Conservation (phyloP, 2,329 filamentous ascomycete genomes). For the Penicillium decumbens region DNA sequence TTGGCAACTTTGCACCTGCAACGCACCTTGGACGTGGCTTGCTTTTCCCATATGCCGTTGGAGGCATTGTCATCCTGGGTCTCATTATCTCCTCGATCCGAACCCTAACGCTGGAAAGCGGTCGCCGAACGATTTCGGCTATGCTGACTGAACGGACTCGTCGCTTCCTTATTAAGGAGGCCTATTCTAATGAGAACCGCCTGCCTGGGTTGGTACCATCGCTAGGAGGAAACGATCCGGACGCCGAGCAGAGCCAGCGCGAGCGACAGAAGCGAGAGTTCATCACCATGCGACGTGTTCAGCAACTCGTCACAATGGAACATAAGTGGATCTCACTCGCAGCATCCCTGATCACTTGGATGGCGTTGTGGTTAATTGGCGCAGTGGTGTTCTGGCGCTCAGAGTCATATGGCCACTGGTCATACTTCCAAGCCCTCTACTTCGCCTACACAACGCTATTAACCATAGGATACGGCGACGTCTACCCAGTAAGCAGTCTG, state of each 20-base stretch:
- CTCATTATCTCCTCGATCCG: conserved; percentile 35
- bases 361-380: conserved; percentile 44
- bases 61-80: conserved; percentile 35
- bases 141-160: conserved; percentile 35
- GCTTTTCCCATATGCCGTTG: conserved; percentile 35
- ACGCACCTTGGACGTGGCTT: conserved; percentile 34
- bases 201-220: conserved; percentile 16
- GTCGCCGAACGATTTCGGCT: conserved; percentile 35
- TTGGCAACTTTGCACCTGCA: conserved; percentile 30
- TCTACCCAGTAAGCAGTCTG: conserved; percentile 31
- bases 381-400: conserved; percentile 36
- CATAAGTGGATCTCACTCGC: conserved; percentile 42
- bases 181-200: conserved; percentile 14
- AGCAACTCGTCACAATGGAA: conserved; percentile 39
- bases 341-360: conserved; percentile 37
- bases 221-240: conserved; percentile 7
- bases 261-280: conserved; percentile 37
- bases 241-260: conserved; percentile 10
- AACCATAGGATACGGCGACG: conserved; percentile 41
- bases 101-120: conserved; percentile 37
- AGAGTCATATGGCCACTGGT: conserved; percentile 30
- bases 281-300: conserved; percentile 46
- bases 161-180: conserved; percentile 26
- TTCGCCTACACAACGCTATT: conserved; percentile 38
- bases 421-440: conserved; percentile 38